These are phyloP conservation scores for Blastocystis sp. DNA, from an alignment of 352 stramenopile genomes.

Conservation along the genomic window DNA sequence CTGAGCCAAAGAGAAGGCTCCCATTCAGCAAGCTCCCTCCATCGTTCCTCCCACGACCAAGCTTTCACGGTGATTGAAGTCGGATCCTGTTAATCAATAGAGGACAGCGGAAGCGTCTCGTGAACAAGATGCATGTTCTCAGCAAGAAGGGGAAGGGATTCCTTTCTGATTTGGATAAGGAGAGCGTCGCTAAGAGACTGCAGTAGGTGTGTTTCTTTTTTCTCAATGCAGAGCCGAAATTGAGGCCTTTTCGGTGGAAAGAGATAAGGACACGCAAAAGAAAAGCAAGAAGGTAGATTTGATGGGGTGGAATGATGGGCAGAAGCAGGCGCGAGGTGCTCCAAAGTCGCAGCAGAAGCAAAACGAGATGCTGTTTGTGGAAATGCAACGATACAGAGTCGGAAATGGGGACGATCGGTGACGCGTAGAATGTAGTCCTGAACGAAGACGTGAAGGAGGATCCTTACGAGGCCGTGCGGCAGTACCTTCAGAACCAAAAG, in stretches of 20 bases:
- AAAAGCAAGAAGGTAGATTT: background rate
- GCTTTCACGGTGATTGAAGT: background rate
- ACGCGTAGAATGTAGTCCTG: background rate
- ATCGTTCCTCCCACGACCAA: background rate
- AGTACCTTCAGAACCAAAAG: background rate
- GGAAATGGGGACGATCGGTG: background rate
- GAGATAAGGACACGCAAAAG: background rate
- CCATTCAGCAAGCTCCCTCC: background rate
- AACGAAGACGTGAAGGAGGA: conserved; percentile 36
- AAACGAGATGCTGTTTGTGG: conserved; percentile 8
- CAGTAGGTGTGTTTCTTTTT: background rate
- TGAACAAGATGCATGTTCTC: conserved; percentile 40
- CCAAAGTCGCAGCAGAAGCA: conserved; percentile 12
- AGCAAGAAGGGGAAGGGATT: conserved; percentile 8
- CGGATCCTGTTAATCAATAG: background rate
- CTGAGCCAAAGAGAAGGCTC: background rate
- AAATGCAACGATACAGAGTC: conserved; percentile 46
- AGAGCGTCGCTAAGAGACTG: background rate
- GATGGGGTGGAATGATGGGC: background rate
- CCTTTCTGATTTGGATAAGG: background rate
- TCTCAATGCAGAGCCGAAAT: background rate
- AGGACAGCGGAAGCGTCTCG: conserved; percentile 33
- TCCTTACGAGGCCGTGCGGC: conserved; percentile 13
- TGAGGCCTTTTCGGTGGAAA: background rate
- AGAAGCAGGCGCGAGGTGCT: background rate